phyloP scores from a whole-genome alignment of 2,329 filamentous ascomycete genomes.

The Exophiala aquamarina region DNA sequence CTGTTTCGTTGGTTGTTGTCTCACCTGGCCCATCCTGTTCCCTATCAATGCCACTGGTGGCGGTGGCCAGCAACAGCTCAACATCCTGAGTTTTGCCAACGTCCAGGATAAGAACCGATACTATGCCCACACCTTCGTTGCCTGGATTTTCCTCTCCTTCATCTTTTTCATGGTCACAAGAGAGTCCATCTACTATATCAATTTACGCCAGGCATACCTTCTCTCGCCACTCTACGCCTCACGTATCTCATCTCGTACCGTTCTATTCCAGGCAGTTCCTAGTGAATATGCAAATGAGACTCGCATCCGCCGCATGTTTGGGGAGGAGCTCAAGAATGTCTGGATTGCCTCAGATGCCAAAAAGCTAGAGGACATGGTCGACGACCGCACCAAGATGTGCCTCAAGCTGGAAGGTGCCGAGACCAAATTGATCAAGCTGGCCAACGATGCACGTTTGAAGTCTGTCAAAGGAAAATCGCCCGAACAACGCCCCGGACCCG shows the following conservation, averaged over 20 bases:
- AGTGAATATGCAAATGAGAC: conserved; percentile 72
- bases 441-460: conserved; percentile 71
- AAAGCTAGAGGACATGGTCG: conserved; percentile 75
- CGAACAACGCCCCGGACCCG: conserved; percentile 32
- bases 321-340: conserved; percentile 74
- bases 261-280: conserved; percentile 86
- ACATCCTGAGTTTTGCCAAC: conserved; percentile 78
- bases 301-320: conserved; percentile 78
- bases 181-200: conserved; percentile 89
- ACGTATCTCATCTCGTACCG: conserved; percentile 84
- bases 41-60: conserved; percentile 86
- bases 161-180: conserved; percentile 84
- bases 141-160: conserved; percentile 82
- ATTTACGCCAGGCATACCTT: conserved; percentile 87
- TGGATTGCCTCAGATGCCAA: conserved; percentile 80
- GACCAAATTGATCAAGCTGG: conserved; percentile 76
- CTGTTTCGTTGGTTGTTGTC: conserved; percentile 76
- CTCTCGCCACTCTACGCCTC: conserved; percentile 80
- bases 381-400: conserved; percentile 76
- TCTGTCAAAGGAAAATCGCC: conserved; percentile 58
- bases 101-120: conserved; percentile 66
- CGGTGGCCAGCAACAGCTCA: conserved; percentile 63
- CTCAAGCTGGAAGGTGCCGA: conserved; percentile 84
- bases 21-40: conserved; percentile 87
- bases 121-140: conserved; percentile 78